Base-by-base conservation (phyloP, 1,139 yeast genomes). In the Lodderomyces beijingensis region DNA sequence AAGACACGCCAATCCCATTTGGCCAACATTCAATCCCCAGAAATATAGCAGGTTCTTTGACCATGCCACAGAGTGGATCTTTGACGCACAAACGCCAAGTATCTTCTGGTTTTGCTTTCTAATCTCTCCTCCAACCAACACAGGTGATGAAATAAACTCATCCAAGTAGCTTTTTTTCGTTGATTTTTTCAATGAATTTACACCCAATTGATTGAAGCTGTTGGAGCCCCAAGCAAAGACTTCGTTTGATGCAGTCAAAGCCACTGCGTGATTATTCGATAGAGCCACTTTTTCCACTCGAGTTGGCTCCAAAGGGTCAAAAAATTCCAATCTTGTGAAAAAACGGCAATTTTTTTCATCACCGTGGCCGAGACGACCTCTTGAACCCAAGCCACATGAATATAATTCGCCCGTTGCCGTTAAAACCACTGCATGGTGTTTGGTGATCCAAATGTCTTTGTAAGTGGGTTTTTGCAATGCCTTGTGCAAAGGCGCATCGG, bases 1-100 rank as follows among this genome's bases (percentile, higher is more conserved):
- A 4, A 34, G 33, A 3, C 50, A 31, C 6, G 55, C 39, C 29
- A 76, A 65, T 1, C 94, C 95, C 79, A 89, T 79, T 51, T 89
- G 96, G 0, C 97, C 97, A 19, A 78, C 60, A 50, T 87, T 85
- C 20, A 82, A 59, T 1, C 97, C 97, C 95, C 95, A 87, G 25
- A 78, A 59, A 41, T 64, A 74, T 5, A 87, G 47, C 8, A 68
- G 70, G 22, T 66, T 55, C 18, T 62, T 65, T 0, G 82, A 65
- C 44, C 68, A 82, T 0, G 74, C 85, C 4, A 82, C 67, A 0
- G 93, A 77, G 51, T 86, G 95, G 15, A 81, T 67, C 30, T 73
- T 77, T 2, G 96, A 85, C 9, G 86, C 81, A 0, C 81, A 60
- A 7, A 82, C 62, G 1, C 88, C 87, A 10, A 56, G 53, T 4